These are phyloP conservation scores for Boletus subcaerulescens DNA, from an alignment of 768 basidiomycete species.

Conservation along the genomic window DNA sequence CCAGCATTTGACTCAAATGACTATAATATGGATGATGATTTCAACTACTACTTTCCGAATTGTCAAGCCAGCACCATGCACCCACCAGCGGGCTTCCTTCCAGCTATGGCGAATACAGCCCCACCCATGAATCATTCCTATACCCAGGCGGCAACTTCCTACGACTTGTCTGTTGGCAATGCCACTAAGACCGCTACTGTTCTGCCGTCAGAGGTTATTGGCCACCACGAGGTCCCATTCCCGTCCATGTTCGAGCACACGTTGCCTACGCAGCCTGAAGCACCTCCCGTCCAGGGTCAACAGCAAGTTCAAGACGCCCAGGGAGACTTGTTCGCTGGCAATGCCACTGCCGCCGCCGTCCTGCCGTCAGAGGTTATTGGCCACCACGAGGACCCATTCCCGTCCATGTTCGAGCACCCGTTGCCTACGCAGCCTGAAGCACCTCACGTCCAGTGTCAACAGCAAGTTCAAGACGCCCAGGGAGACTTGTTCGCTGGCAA, in stretches of 20 bases:
- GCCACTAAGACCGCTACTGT: too few species aligned
- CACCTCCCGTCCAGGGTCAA: background rate
- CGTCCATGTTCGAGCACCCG: too few species aligned
- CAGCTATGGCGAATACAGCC: background rate
- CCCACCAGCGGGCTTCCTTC: background rate
- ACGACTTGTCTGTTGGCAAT: background rate
- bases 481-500: background rate
- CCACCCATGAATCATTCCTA: background rate
- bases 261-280: background rate
- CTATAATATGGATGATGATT: background rate
- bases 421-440: background rate
- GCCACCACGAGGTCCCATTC: background rate
- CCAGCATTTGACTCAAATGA: accelerated
- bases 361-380: too few species aligned
- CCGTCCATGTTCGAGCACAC: too few species aligned
- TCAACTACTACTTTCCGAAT: background rate
- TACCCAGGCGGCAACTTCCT: background rate
- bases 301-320: background rate
- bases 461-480: background rate
- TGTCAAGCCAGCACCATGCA: background rate
- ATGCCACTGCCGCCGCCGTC: background rate
- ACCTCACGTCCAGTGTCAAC: background rate
- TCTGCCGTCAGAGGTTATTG: too few species aligned
- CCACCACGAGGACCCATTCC: background rate
- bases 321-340: background rate